Conservation (phyloP, 495 filamentous ascomycete species). For the Tuber aestivum region DNA sequence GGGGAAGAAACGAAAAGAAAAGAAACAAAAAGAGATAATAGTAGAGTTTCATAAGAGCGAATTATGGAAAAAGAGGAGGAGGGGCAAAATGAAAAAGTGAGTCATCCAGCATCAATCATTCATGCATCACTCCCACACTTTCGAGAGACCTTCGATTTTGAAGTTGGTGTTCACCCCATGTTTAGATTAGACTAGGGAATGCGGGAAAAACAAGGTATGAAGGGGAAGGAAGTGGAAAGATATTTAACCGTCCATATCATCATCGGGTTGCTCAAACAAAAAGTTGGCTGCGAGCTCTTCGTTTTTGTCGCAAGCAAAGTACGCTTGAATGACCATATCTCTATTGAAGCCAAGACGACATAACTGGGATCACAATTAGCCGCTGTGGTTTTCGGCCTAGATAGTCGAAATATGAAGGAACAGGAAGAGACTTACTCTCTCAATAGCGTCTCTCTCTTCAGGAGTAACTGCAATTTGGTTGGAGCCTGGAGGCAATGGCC, state of each 20-base stretch:
- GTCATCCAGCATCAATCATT: constrained; percentile 3
- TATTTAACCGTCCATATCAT: constrained; percentile 49
- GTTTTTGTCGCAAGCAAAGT: constrained; percentile 99
- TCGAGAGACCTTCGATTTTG: neutral
- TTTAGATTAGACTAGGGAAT: constrained; percentile 2
- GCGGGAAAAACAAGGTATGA: neutral
- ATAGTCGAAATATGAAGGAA: neutral
- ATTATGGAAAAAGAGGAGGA: neutral
- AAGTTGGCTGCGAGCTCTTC: constrained; percentile 97
- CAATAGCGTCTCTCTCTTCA: constrained; percentile 93
- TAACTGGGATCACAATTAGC: constrained; percentile 55
- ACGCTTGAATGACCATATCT: constrained; percentile 92
- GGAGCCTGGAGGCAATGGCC: constrained; percentile 74
- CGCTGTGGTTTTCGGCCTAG: constrained; percentile 13
- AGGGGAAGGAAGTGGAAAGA: constrained; percentile 6
- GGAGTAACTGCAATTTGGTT: constrained; percentile 87
- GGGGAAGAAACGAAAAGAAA: neutral
- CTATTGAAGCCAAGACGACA: constrained; percentile 87
- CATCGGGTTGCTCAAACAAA: constrained; percentile 92
- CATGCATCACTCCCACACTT: constrained; percentile 2
- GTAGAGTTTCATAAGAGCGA: neutral
- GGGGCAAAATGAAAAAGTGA: neutral
- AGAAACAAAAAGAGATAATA: neutral
- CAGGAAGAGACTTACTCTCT: constrained; percentile 62
- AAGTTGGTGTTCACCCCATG: neutral